A percentile compares a stretch with the other conserved stretches of the same genome.
Conservation (phyloP, 179 eudicot genomes). For the Beta corolliflora region DNA sequence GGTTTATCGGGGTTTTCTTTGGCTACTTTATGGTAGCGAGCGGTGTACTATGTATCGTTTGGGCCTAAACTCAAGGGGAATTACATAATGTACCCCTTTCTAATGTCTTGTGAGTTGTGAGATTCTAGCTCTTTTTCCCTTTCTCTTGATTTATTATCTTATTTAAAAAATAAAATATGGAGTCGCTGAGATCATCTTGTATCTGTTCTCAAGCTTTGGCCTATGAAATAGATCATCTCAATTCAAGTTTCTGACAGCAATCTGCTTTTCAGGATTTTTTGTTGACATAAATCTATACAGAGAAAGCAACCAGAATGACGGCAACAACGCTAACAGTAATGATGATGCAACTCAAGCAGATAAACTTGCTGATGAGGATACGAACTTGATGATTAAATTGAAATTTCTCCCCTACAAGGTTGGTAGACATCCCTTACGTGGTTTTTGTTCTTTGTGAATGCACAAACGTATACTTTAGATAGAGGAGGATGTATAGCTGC, state of each 20-base stretch:
- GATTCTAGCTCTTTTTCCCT: neutral
- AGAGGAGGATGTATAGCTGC: neutral
- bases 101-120: neutral
- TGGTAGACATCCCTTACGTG: neutral
- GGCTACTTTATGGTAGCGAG: neutral
- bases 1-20: neutral
- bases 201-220: neutral
- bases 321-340: constrained; percentile 29
- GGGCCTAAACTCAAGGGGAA: no score
- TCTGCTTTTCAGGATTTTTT: constrained; percentile 71
- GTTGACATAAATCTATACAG: constrained; percentile 82
- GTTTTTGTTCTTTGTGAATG: neutral
- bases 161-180: no score
- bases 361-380: constrained; percentile 93
- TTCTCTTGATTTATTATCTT: neutral
- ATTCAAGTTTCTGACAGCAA: neutral
- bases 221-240: neutral
- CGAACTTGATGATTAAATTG: constrained; percentile 92
- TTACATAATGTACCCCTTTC: neutral
- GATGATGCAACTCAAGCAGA: constrained; percentile 39
- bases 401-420: constrained; percentile 96
- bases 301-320: constrained; percentile 50
- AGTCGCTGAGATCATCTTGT: neutral
- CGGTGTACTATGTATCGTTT: neutral
- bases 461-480: neutral